Evolutionary conservation across 305 asterid genomes (phyloP).

Genomic region (Petunia hybrid): DNA sequence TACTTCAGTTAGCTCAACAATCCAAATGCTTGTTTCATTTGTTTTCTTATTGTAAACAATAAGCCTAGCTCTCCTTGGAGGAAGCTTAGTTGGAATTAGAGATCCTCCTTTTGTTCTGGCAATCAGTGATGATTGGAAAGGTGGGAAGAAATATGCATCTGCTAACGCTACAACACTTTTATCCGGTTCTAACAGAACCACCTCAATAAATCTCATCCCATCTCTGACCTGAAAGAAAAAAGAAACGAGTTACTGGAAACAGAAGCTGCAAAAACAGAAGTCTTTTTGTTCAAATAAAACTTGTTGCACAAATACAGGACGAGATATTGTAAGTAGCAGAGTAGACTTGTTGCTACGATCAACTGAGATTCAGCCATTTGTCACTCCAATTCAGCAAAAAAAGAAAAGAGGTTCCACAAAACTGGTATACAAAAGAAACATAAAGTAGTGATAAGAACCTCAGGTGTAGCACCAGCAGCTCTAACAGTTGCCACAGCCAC

Average conservation of each 20-base stretch:
- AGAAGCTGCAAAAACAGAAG: background rate
- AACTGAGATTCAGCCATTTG: no score
- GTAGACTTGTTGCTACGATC: background rate
- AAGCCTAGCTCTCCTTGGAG: conserved; percentile 89
- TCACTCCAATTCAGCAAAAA: no score
- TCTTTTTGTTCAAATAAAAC: no score
- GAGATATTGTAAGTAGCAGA: background rate
- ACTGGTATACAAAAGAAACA: background rate
- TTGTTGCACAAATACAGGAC: no score
- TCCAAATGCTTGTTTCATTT: conserved; percentile 94
- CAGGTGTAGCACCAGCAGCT: conserved; percentile 57
- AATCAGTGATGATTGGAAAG: conserved; percentile 90
- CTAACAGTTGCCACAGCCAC: conserved; percentile 84
- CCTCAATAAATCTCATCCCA: conserved; percentile 92
- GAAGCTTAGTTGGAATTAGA: conserved; percentile 82
- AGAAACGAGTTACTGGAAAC: background rate
- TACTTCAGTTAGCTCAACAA: conserved; percentile 90
- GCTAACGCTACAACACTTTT: conserved; percentile 88
- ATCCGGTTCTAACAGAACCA: conserved; percentile 89
- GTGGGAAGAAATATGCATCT: conserved; percentile 97
- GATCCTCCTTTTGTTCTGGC: conserved; percentile 87
- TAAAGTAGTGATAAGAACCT: conserved; percentile 47
- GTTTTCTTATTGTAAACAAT: conserved; percentile 89
- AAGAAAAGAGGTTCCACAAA: no score
- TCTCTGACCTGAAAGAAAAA: conserved; percentile 72